These are phyloP conservation scores for Colletotrichum godetiae DNA, from an alignment of 2,329 filamentous ascomycete species.

Conservation along the genomic window DNA sequence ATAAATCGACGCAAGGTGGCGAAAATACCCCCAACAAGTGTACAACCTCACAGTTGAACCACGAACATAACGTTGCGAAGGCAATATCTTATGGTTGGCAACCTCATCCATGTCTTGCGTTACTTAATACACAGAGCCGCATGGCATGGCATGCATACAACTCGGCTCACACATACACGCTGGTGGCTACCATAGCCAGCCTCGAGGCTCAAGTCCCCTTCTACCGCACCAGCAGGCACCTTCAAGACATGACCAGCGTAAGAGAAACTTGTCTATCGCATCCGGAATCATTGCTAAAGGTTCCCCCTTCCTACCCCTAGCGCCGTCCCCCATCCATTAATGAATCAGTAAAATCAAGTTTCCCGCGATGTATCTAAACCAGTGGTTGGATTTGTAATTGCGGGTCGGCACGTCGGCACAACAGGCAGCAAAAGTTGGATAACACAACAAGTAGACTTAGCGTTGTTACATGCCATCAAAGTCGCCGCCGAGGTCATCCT, in stretches of 20 bases:
- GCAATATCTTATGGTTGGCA: slow-evolving; percentile 11
- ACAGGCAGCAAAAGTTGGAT: slow-evolving; percentile 17
- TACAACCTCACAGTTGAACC: neutral
- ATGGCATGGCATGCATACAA: neutral
- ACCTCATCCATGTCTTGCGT: slow-evolving; percentile 25
- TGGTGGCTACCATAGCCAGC: neutral
- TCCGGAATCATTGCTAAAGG: slow-evolving; percentile 13
- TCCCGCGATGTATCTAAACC: slow-evolving; percentile 8
- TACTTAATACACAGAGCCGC: slow-evolving; percentile 29
- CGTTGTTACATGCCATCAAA: slow-evolving; percentile 89
- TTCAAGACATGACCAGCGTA: neutral
- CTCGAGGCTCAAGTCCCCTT: too few species aligned
- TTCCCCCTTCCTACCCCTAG: neutral
- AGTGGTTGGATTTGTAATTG: slow-evolving; percentile 13
- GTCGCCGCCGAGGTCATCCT: slow-evolving; percentile 94
- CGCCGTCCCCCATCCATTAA: slow-evolving; percentile 16
- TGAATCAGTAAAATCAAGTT: slow-evolving; percentile 5
- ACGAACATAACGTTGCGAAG: neutral
- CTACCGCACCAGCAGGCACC: neutral
- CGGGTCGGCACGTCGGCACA: neutral
- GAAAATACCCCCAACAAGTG: neutral
- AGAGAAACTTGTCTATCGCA: slow-evolving; percentile 28
- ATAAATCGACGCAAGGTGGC: too few species aligned
- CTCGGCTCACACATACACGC: slow-evolving; percentile 22
- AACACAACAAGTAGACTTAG: slow-evolving; percentile 27